Evolutionary conservation across 2,329 filamentous ascomycete genomes (phyloP), one percentile per base, ranked within the genome.

Genomic region (Fusarium sp.): DNA sequence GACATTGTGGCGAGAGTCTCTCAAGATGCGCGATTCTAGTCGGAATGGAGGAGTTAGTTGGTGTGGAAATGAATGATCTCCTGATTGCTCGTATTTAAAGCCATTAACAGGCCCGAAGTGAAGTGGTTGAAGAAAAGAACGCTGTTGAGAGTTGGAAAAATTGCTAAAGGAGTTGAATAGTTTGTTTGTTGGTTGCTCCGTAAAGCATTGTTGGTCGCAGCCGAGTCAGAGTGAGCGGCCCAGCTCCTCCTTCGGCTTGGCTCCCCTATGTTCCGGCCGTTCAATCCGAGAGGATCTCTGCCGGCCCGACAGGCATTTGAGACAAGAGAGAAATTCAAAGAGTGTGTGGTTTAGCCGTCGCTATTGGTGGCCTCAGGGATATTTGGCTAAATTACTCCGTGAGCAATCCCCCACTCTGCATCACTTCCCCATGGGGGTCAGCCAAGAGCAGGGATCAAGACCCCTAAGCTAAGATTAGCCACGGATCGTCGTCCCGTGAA

Each of bases 251-350:
- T 52, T 43, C 54, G 66, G 69, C 66, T 38, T 66, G 62, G 58
- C 54, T 64, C 32, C 69, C 69, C 66, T 69, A 57, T 20, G 4
- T 69, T 71, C 69, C 69, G 69, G 59, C 66, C 66, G 54, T 62
- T 52, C 11, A 32, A 71, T 35, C 68, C 50, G 47, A 52, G 38
- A 52, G 20, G 22, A 15, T 27, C 65, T 45, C 40, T 54, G 60
- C 61, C 56, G 33, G 38, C 10, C 25, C 30, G 60, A 45, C n/a
- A 43, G 22, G 32, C 37, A 32, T 65, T 27, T 5, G 20, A 35
- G 38, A 33, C 11, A 57, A 43, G 20, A 59, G 63, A 35, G 25
- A 38, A 32, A 7, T 45, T 27, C 43, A 6, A 37, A 27, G 22
- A 35, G 38, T 33, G 25, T 33, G 52, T 40, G 63, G 20, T 32